Conservation (phyloP, 768 basidiomycete species). For the Amanita subjunquillea region DNA sequence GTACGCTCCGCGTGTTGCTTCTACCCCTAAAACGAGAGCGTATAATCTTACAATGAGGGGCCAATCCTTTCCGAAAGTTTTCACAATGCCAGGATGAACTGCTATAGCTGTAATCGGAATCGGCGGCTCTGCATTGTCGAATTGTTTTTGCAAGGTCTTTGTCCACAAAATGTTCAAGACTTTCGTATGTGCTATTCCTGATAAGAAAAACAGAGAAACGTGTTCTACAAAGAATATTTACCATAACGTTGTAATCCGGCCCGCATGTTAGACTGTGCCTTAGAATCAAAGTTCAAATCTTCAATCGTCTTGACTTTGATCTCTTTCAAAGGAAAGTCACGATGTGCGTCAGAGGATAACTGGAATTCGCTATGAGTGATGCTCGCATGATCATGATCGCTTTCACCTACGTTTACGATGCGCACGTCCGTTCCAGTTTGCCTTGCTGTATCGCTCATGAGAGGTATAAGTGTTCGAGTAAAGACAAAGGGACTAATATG, state of each 20-base stretch:
- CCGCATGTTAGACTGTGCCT: constrained; percentile 6
- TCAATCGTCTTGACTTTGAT: constrained; percentile 19
- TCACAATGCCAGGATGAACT: constrained; percentile 31
- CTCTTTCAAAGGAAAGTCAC: constrained; percentile 9
- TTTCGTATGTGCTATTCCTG: constrained; percentile 34
- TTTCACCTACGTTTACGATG: constrained; percentile 39
- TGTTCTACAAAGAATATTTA: constrained; percentile 8
- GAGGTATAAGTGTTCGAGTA: constrained; percentile 41
- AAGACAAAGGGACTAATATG: constrained; percentile 45
- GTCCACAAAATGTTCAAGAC: constrained; percentile 40
- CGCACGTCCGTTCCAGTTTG: constrained; percentile 45
- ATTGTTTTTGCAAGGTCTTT: constrained; percentile 35
- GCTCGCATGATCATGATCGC: not conserved
- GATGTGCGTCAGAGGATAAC: constrained; percentile 22
- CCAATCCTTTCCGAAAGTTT: constrained; percentile 15
- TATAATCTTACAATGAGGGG: constrained; percentile 5
- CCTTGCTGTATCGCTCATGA: constrained; percentile 38
- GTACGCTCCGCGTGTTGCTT: constrained; percentile 22
- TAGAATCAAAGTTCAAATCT: constrained; percentile 26
- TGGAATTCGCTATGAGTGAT: constrained; percentile 7
- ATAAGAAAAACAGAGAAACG: not conserved
- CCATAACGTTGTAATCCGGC: constrained; percentile 20
- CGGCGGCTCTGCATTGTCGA: constrained; percentile 23
- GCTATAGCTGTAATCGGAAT: constrained; percentile 23
- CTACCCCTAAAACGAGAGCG: constrained; percentile 8